Base-by-base conservation (phyloP, 2,329 filamentous ascomycete species). In the Xylaria sp. region DNA sequence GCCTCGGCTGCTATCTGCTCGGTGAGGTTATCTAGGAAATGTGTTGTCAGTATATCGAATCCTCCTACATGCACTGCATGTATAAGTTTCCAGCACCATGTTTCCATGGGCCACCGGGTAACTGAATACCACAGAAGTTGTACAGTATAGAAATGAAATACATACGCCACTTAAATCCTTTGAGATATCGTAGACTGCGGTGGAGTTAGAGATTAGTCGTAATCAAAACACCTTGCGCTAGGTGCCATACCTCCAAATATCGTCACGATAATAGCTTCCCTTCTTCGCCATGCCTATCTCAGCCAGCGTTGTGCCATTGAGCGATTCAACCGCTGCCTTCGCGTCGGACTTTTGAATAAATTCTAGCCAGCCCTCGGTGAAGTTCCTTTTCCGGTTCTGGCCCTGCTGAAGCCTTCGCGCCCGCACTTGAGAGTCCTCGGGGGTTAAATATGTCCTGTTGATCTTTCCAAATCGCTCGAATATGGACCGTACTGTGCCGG, bases 321-420 rank as follows among this genome's bases (percentile, higher is more conserved):
- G 84, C 29, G 92, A 85, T 73, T 93, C 91, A 59, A 90, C 92
- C 0, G 88, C 91, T n/a, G 87, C 83, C 79, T 94, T 93, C 42
- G 93, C 93, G 70, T 94, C 90, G 71, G 86, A 86, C 80, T 96
- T 96, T 70, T 86, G 85, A 42, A 89, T 80, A 75, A 95, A 97
- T 79, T 97, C 93, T 32, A 96, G 89, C 93, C 93, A 97, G 54
- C 93, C 93, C 79, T 97, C 93, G 3, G 89, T 91, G 81, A 90
- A 96, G n/a, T 88, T 88, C 68, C 90, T 88, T 80, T 94, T 93
- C 82, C 94, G 94, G 82, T 95, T 96, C 67, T 93, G 93, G 60
- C 93, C 93, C 60, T 85, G 86, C 63, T 87, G 86, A 13, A 94
- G 85, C 35, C 93, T 90, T 29, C 88, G 86, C 8, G 87, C 83